These are phyloP conservation scores for Alternaria gansuensis DNA, from an alignment of 2,329 filamentous ascomycete genomes.

Conservation along the genomic window DNA sequence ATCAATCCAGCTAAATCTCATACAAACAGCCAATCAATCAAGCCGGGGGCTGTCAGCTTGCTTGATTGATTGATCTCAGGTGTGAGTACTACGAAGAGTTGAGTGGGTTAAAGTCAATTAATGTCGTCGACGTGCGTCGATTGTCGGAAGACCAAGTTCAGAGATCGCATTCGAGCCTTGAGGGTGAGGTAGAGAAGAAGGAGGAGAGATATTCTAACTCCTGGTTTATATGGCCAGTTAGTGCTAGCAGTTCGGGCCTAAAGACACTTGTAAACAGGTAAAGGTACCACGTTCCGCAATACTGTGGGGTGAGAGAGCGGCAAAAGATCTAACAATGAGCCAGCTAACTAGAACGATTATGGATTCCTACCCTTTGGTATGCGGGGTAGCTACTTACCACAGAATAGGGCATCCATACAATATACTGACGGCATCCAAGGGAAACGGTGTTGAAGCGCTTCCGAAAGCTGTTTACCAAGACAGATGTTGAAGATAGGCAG, in stretches of 20 bases:
- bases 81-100: not conserved
- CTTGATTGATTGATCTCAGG: no score
- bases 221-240: not conserved
- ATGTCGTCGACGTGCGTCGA: not conserved
- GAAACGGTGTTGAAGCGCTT: not conserved
- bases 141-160: not conserved
- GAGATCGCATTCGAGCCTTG: no score
- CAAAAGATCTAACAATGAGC: not conserved
- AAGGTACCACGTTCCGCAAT: not conserved
- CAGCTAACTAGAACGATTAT: not conserved
- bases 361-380: not conserved
- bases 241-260: not conserved
- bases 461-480: not conserved
- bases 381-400: not conserved
- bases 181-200: not conserved
- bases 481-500: not conserved
- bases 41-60: no score
- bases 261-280: not conserved
- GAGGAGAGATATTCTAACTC: not conserved
- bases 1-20: no score
- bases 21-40: no score
- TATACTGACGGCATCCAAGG: not conserved
- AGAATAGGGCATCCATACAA: not conserved
- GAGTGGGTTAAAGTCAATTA: not conserved
- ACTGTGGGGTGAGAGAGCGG: slow-evolving; percentile 1